Percentiles rank a stretch among this genome's conserved stretches.
Evolutionary conservation across 306 rosid species (phyloP).

Genomic region (Cicer judaicum): DNA sequence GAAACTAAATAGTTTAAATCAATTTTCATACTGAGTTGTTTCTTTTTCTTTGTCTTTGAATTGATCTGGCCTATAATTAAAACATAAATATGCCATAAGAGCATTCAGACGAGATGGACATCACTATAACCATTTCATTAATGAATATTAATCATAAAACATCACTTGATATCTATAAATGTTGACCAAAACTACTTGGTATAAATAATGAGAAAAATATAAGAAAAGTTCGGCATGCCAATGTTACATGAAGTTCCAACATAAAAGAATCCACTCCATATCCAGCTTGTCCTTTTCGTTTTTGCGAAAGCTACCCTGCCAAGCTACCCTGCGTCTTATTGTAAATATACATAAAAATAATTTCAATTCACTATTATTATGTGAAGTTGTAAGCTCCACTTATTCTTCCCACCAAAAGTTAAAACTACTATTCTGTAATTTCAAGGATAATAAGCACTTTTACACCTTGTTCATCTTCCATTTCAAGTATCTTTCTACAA

Average conservation of each 20-base stretch:
- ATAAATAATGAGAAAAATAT: background rate
- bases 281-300: conserved; percentile 5
- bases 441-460: conserved; percentile 11
- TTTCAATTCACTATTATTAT: conserved; percentile 11
- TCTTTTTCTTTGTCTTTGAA: background rate
- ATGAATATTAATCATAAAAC: background rate
- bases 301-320: conserved; percentile 17
- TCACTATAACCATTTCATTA: background rate
- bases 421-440: conserved; percentile 22
- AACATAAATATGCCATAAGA: background rate
- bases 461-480: conserved; percentile 55
- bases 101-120: background rate
- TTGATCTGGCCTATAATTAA: background rate
- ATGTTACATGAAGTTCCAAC: background rate
- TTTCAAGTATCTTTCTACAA: conserved; percentile 77
- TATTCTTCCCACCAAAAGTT: background rate
- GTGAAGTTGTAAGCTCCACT: background rate
- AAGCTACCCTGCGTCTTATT: conserved; percentile 4
- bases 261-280: background rate
- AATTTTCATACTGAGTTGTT: background rate
- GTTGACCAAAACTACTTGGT: background rate
- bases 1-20: background rate
- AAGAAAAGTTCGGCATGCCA: background rate
- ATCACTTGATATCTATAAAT: background rate
- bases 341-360: background rate